Base-by-base conservation (phyloP, 148 eudicot species). In the Rhododendron williamsianum region DNA sequence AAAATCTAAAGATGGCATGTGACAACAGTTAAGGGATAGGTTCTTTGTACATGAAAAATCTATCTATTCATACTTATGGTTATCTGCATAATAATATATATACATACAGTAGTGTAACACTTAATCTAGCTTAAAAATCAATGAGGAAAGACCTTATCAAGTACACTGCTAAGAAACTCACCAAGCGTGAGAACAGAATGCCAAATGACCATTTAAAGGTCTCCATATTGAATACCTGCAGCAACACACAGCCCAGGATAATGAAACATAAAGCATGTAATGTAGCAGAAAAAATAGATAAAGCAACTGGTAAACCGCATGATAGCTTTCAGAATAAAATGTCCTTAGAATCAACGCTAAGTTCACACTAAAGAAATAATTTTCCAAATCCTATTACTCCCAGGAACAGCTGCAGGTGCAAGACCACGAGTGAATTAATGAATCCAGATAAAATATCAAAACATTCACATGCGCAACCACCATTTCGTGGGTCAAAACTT, bases 171-270 rank as follows among this genome's bases (percentile, higher is more conserved):
- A 52, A 60, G 18, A 52, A 84, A 87, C 93, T 91, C 89, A 97
- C 99, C 95, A 97, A 90, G 81, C 99, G 98, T 8, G 99, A 97
- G 89, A 97, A 95, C 48, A 97, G 99, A 86, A 97, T 95, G 90
- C 99, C 99, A 82, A 97, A 97, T 69, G 98, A 94, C 99, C 99
- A 97, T 84, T 80, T 93, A 89, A 94, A 97, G 18, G 98, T 95
- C 90, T 95, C 98, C 91, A 94, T 87, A 80, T 95, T 97, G 92
- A 92, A 97, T 78, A 97, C 92, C 99, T 97, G 92, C 86, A 84
- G 12, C 25, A 78, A 86, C 73, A 84, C 41, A 78, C 13, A 60
- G 49, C 5, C 25, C 16, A 83, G 77, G 49, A 46, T 36, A 82
- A 67, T 13, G 27, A 63, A 76, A 84, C 35, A 45, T 19, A 21